Conservation (phyloP, 257 asterid species). For the Nicotiana noctiflora region DNA sequence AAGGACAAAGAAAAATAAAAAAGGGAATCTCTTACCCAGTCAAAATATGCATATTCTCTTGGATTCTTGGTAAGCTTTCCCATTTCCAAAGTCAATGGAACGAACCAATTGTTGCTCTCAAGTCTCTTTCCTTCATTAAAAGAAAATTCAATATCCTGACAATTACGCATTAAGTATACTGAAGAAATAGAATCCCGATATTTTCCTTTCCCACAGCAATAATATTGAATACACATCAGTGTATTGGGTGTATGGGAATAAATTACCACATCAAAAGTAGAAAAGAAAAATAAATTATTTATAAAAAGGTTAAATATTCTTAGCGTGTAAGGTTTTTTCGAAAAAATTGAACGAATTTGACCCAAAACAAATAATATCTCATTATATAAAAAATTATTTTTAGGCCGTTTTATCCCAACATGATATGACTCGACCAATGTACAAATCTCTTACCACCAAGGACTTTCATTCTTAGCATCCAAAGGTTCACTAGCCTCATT, state of each 20-base stretch:
- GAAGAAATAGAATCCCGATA: not conserved
- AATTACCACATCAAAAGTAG: not conserved
- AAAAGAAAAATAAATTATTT: not conserved
- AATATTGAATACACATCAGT: not conserved
- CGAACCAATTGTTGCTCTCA: conserved; percentile 4
- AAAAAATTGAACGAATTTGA: too few relatives aligned
- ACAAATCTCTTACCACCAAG: not conserved
- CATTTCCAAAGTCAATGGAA: conserved; percentile 43
- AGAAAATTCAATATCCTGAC: not conserved
- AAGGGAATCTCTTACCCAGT: conserved; percentile 27
- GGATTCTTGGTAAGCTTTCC: conserved; percentile 20
- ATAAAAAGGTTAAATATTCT: too few relatives aligned
- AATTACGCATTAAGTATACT: not conserved
- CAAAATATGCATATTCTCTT: conserved; percentile 29
- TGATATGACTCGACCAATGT: not conserved
- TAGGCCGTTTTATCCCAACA: too few relatives aligned
- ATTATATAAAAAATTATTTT: too few relatives aligned
- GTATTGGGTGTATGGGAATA: not conserved
- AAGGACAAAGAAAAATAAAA: not conserved
- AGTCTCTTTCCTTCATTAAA: not conserved
- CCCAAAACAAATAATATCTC: too few relatives aligned
- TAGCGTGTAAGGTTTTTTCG: too few relatives aligned
- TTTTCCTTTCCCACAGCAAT: not conserved
- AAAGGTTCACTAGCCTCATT: too few relatives aligned
- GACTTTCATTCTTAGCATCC: too few relatives aligned